Base-by-base conservation (phyloP, 139 green algal species). In the Chlorella sp. region DNA sequence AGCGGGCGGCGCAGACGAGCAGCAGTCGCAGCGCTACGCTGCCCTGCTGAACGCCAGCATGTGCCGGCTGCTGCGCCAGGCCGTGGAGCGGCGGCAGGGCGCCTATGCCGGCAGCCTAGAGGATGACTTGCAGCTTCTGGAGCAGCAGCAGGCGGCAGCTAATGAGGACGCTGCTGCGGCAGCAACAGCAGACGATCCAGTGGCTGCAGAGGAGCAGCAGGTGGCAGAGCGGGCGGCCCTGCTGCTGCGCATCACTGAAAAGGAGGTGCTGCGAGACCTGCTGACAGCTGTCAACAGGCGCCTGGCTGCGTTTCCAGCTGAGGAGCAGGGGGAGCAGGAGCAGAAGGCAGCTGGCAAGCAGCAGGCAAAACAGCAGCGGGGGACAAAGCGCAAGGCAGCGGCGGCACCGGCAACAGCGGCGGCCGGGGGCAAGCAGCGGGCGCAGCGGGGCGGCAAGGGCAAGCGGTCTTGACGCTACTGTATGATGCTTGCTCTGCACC, bases 261-360 rank as follows among this genome's bases (percentile, higher is more conserved):
- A 80, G n/a, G 84, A 88, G 70, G 78, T 88, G 78, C 78, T 88
- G 38, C n/a, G 51, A 13, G 81, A 80, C n/a, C 56, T 86, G 81
- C 36, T 73, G 36, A 18, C 51, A 1, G 81, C 81, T 9, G 3
- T 80, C 26, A 13, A 62, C 36, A 11, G 2, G 16, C 51, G 69
- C 36, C 69, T 80, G 81, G 51, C 62, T 3, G 47, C 80, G 1
- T 28, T 79, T 30, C 47, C 25, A 9, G 73, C 44, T 4, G 73
- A 15, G 28, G 3, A 17, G 28, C 44, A 38, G 72, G 68, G 64
- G 28, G 30, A 60, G 51, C 32, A 39, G 44, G 32, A 56, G 21
- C 23, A 32, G 23, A 36, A 15, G 44, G 23, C 30, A 4, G 34
- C 23, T 21, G 39, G 63, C 3, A 28, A 21, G 62, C 23, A 64